Evolutionary conservation across 2,329 filamentous ascomycete species (phyloP), one percentile per base, ranked within the genome.

Genomic region (Fusarium citri): DNA sequence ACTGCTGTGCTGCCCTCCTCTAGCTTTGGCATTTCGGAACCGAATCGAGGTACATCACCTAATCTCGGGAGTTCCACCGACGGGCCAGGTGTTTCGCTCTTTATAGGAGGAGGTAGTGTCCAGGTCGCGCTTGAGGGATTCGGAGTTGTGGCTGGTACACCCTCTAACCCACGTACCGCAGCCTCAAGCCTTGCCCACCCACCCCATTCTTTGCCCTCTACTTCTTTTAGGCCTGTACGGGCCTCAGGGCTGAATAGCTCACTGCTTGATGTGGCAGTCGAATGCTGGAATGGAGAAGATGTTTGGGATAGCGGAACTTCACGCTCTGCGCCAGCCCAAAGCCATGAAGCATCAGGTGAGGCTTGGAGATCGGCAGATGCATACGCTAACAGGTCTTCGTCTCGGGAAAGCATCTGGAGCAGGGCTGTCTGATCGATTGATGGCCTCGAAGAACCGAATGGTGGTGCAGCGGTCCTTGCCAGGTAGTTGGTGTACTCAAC

Each of bases 301-400:
- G 75, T 65, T 43, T 72, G 74, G 37, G 71, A 68, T 12, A 76
- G 65, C 7, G 83, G 72, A 3, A 74, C 66, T 43, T 86, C 85
- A 43, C 79, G 78, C 72, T 91, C 90, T 37, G 85, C 85, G 30
- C 87, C 85, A 74, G 87, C 81, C 95, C 94, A 98, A 6, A 94
- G 87, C 95, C 95, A 98, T 15, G 91, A 90, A 37, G 88, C 88
- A 55, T 94, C 91, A 0, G 86, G 85, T n/a, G 87, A 89, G 2
- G 91, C 92, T 80, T 98, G 95, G 74, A 97, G 84, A 80, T 98
- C 96, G 0, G 91, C 92, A 30, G 92, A 95, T 2, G 92, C 89
- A 74, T 97, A 97, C 0, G 91, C 93, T 28, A 98, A 82, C 72
- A 98, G 87, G 77, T 98, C 95, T 77, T 98, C 94, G 74, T 99